A percentile compares a stretch with the other conserved stretches of the same genome.
These are phyloP conservation scores for Eleusine indica DNA, from an alignment of 176 grass and related monocot genomes.

Conservation along the genomic window DNA sequence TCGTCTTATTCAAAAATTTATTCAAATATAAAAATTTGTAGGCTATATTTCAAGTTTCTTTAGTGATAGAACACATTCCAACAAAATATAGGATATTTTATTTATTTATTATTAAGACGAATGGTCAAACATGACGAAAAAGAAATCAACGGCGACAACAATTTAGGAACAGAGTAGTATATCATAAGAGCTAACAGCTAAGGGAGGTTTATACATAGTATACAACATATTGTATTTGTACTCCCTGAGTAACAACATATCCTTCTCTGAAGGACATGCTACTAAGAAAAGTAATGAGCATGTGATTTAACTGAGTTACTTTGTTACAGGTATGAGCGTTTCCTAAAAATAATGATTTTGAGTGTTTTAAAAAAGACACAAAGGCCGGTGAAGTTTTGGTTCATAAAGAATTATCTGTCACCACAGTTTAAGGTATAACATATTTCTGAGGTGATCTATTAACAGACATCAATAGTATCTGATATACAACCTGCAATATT, in stretches of 20 bases:
- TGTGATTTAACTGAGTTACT: conserved; percentile 37
- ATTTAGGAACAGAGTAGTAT: too few relatives aligned
- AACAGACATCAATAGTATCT: conserved; percentile 21
- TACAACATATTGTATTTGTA: background rate
- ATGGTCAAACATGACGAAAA: too few relatives aligned
- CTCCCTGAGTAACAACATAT: too few relatives aligned
- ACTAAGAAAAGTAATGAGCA: conserved; percentile 14
- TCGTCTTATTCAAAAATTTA: too few relatives aligned
- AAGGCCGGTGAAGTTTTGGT: conserved; percentile 99
- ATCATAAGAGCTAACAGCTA: conserved; percentile 24
- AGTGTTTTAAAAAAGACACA: conserved; percentile 95
- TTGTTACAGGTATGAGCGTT: conserved; percentile 87
- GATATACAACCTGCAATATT: conserved; percentile 39
- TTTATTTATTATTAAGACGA: too few relatives aligned
- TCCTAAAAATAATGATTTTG: conserved; percentile 99
- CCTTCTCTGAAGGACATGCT: conserved; percentile 1
- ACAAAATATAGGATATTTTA: too few relatives aligned
- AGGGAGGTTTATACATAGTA: conserved; percentile 19
- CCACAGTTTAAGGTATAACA: conserved; percentile 90
- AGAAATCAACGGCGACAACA: too few relatives aligned
- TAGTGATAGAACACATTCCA: too few relatives aligned
- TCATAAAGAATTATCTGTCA: conserved; percentile 99
- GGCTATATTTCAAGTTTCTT: too few relatives aligned
- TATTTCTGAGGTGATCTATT: conserved; percentile 42
- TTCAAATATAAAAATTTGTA: too few relatives aligned